Evolutionary conservation across 805 yeast genomes (phyloP).

Genomic region (Metschnikowia koreensis): DNA sequence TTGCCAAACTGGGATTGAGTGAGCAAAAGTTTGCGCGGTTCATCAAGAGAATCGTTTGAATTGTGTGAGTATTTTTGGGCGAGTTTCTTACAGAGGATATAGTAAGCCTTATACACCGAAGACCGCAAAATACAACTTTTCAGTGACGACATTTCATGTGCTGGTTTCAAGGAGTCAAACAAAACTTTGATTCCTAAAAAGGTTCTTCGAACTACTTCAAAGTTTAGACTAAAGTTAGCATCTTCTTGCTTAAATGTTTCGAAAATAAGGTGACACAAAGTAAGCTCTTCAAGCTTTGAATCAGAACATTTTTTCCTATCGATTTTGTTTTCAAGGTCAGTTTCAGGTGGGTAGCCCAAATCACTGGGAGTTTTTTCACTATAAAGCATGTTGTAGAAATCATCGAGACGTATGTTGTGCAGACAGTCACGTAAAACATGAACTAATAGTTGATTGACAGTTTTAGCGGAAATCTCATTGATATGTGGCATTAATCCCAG

Average conservation of each 20-base stretch:
- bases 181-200: constrained; percentile 42
- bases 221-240: constrained; percentile 22
- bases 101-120: constrained; percentile 42
- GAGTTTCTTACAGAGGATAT: constrained; percentile 38
- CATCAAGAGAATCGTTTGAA: too few species aligned
- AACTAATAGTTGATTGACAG: too few species aligned
- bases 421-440: neutral
- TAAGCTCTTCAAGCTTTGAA: too few species aligned
- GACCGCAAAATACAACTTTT: constrained; percentile 24
- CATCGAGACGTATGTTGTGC: neutral
- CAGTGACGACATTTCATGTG: constrained; percentile 23
- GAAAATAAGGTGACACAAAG: neutral
- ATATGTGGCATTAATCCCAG: too few species aligned
- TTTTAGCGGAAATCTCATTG: too few species aligned
- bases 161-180: constrained; percentile 30
- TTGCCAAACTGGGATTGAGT: constrained; percentile 44
- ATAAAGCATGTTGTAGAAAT: neutral
- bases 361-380: neutral
- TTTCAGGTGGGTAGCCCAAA: neutral
- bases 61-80: constrained; percentile 22
- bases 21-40: constrained; percentile 27
- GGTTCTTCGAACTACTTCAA: constrained; percentile 41
- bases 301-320: too few species aligned
- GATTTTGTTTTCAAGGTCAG: neutral
- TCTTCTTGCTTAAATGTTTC: too few species aligned